Base-by-base conservation (phyloP, 345 rosid genomes). In the Ceriops zippeliana region DNA sequence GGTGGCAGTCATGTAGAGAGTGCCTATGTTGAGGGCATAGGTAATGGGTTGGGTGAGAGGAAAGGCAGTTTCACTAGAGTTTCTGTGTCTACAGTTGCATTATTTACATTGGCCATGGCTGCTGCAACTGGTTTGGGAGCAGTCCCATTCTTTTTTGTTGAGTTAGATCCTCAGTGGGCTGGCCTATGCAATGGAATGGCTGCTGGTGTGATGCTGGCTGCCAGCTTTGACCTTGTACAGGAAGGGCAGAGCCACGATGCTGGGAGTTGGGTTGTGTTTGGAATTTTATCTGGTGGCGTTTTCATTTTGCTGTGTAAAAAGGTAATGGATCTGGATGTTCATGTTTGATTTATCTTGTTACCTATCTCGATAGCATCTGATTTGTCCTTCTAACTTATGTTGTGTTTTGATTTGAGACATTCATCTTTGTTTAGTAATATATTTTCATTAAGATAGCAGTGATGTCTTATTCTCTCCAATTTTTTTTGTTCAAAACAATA, bases 181-280 rank as follows among this genome's bases (percentile, higher is more conserved):
- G 98, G 99, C 34, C 74, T 96, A 73, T 96, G 99, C 89, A 89
- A 89, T 81, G 99, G 99, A 77, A 92, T 92, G 99, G 99, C 99
- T 15, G 92, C 97, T 75, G 99, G 97, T 76, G 99, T 96, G 70
- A 96, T 96, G 99, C 79, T 96, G 86, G 99, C 98, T 17, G 99
- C 99, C 57, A 96, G 99, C 81, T 96, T 96, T 72, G 99, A 96
- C 78, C 97, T 96, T 70, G 76, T 96, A 27, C 93, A 89, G 84
- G 99, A 96, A 72, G 99, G 99, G 35, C 96, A 90, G 75, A 86
- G 76, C 42, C 95, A 92, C 74, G 97, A 92, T 68, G 81, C 95
- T 72, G 92, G 99, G 57, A 86, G 73, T 79, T 90, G 92, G 92
- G 98, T 96, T 61, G 90, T 89, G 70, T 72, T 78, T 76, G 99